phyloP scores from a whole-genome alignment of 202 grass and related monocot genomes.

The Zizania palustris region DNA sequence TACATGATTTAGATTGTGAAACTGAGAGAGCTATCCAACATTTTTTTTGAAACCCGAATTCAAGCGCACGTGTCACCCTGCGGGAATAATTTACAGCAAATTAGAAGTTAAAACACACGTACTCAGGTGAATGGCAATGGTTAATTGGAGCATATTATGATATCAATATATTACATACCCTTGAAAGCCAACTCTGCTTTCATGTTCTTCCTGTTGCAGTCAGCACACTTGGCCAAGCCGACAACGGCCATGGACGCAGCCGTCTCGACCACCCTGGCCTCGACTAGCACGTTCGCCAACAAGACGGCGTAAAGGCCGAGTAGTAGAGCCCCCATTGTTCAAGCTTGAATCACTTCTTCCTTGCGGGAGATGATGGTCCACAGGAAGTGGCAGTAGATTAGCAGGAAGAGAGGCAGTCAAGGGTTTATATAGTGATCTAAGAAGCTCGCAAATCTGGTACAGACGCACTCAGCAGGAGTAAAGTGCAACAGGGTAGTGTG shows the following conservation, averaged over 20 bases:
- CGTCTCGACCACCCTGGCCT: not conserved
- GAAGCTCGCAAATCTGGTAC: not conserved
- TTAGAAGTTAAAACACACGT: not conserved
- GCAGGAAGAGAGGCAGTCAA: not conserved
- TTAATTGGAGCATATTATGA: not conserved
- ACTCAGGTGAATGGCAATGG: not conserved
- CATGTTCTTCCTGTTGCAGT: slow-evolving; percentile 64
- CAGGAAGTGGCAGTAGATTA: not conserved
- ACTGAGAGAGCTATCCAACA: too few relatives aligned
- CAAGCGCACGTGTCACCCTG: not conserved
- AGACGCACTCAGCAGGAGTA: not conserved
- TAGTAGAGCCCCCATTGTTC: slow-evolving; percentile 30
- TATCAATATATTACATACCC: slow-evolving; percentile 7
- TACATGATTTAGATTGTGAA: too few relatives aligned
- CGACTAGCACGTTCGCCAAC: slow-evolving; percentile 10
- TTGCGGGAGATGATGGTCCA: not conserved
- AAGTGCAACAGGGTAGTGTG: not conserved
- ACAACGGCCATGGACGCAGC: slow-evolving; percentile 30
- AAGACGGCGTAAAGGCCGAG: slow-evolving; percentile 26
- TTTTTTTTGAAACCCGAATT: too few relatives aligned
- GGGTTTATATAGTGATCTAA: slow-evolving; percentile 10
- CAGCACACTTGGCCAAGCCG: slow-evolving; percentile 59
- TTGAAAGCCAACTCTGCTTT: slow-evolving; percentile 59
- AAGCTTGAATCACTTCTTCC: slow-evolving; percentile 2
- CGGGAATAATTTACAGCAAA: not conserved